Conservation (phyloP, 179 eudicot genomes). For the Vitellaria paradoxa region DNA sequence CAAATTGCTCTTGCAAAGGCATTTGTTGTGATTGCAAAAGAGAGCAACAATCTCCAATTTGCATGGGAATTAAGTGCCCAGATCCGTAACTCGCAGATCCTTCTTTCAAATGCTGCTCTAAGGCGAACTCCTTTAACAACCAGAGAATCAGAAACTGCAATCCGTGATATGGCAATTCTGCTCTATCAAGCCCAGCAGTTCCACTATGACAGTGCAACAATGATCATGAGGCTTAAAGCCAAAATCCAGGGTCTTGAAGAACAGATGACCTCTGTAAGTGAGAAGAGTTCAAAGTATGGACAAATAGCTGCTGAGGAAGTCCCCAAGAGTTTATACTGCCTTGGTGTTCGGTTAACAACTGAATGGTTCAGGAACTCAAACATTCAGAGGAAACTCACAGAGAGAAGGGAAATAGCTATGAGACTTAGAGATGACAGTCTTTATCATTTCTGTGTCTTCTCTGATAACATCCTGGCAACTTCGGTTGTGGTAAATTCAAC, state of each 20-base stretch:
- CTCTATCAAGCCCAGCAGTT: conserved; percentile 77
- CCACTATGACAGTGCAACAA: conserved; percentile 82
- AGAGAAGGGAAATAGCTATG: conserved; percentile 29
- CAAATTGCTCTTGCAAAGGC: conserved; percentile 83
- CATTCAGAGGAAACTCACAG: conserved; percentile 37
- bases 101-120: conserved; percentile 73
- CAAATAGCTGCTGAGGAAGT: conserved; percentile 33
- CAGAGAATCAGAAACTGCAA: conserved; percentile 60
- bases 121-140: conserved; percentile 60
- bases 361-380: conserved; percentile 63
- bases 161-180: conserved; percentile 76
- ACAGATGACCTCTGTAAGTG: conserved; percentile 61
- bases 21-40: conserved; percentile 78
- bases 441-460: conserved; percentile 78
- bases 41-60: conserved; percentile 85
- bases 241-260: conserved; percentile 84
- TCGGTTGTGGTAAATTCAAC: conserved; percentile 85
- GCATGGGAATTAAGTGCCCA: conserved; percentile 93
- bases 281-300: conserved; percentile 50
- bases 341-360: conserved; percentile 64
- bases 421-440: conserved; percentile 56
- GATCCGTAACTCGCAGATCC: conserved; percentile 79
- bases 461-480: conserved; percentile 88
- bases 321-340: conserved; percentile 80
- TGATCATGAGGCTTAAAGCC: conserved; percentile 83